Evolutionary conservation across 495 filamentous ascomycete genomes (phyloP).

Genomic region (Podospora bellae-mahoneyi): DNA sequence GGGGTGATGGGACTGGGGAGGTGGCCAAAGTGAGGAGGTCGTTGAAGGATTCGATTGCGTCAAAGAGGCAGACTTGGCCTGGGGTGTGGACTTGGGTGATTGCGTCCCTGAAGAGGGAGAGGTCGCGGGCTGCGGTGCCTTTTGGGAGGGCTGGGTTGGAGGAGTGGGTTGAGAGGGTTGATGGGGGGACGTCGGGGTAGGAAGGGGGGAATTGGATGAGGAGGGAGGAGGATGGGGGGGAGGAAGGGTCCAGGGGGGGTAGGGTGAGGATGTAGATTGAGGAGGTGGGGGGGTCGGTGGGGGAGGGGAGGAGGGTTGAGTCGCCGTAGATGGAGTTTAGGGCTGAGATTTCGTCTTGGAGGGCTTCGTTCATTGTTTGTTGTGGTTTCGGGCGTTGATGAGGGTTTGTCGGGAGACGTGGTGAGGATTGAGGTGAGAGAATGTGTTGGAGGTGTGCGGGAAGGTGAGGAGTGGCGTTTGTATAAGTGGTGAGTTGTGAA

Average conservation of each 20-base stretch:
- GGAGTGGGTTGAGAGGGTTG: slow-evolving; percentile 64
- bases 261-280: slow-evolving; percentile 51
- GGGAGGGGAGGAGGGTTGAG: slow-evolving; percentile 51
- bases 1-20: slow-evolving; percentile 1
- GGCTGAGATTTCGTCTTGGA: slow-evolving; percentile 78
- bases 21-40: slow-evolving; percentile 27
- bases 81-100: slow-evolving; percentile 62
- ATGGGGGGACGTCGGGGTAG: slow-evolving; percentile 70
- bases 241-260: slow-evolving; percentile 49
- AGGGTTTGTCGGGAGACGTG: slow-evolving; percentile 19
- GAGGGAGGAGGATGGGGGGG: slow-evolving; percentile 47
- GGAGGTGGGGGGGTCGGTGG: slow-evolving; percentile 25
- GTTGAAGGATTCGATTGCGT: slow-evolving; percentile 67
- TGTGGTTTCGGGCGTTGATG: not conserved
- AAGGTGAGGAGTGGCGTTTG: not conserved
- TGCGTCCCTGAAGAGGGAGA: slow-evolving; percentile 63
- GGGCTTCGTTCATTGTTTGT: slow-evolving; percentile 64
- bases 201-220: slow-evolving; percentile 62
- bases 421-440: not conserved
- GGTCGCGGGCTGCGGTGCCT: slow-evolving; percentile 65
- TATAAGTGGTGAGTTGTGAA: slow-evolving; percentile 1
- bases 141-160: slow-evolving; percentile 54
- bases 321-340: slow-evolving; percentile 92
- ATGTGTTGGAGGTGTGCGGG: not conserved
- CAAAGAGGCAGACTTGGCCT: slow-evolving; percentile 83